A percentile compares a stretch with the other conserved stretches of the same genome.
Evolutionary conservation across 2,329 filamentous ascomycete genomes (phyloP).

Genomic region (Xylaria sp.): DNA sequence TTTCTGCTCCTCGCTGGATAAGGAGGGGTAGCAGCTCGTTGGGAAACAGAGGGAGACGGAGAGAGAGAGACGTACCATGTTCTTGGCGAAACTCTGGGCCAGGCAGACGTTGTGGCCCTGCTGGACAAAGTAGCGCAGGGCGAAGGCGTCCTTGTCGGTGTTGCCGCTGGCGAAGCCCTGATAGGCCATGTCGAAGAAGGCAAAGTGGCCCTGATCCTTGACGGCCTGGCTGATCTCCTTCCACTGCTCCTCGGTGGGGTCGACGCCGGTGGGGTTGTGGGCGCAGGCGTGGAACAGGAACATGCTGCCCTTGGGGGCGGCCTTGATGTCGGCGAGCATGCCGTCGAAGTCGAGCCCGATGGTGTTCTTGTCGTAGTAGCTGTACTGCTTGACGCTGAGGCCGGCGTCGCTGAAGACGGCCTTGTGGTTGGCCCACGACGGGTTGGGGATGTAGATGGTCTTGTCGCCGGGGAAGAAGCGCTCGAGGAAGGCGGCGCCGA

Average conservation of each 20-base stretch:
- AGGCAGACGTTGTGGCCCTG: conserved; percentile 90
- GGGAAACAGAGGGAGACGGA: neutral
- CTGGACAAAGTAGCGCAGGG: conserved; percentile 91
- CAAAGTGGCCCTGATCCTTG: conserved; percentile 87
- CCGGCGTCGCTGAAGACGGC: conserved; percentile 95
- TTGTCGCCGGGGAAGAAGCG: conserved; percentile 92
- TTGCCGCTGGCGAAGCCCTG: conserved; percentile 96
- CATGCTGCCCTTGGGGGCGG: conserved; percentile 84
- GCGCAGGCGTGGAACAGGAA: conserved; percentile 97
- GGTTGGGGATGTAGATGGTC: conserved; percentile 95
- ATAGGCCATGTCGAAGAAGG: conserved; percentile 99
- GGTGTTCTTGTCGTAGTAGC: conserved; percentile 99
- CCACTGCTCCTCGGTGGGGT: conserved; percentile 94
- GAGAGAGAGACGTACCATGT: conserved; percentile 75
- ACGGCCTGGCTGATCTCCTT: conserved; percentile 86
- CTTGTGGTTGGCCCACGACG: conserved; percentile 98
- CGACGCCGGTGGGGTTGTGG: conserved; percentile 97
- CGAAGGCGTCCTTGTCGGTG: conserved; percentile 92
- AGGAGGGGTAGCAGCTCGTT: no score
- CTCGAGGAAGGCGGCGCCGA: conserved; percentile 91
- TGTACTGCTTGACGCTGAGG: conserved; percentile 91
- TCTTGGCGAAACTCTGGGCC: conserved; percentile 97
- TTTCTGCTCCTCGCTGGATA: neutral
- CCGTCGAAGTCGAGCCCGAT: conserved; percentile 98
- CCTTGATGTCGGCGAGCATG: conserved; percentile 89